Evolutionary conservation across 169 alveolate genomes (phyloP), one percentile per base, ranked within the genome.

Genomic region (Cryptosporidium canis): DNA sequence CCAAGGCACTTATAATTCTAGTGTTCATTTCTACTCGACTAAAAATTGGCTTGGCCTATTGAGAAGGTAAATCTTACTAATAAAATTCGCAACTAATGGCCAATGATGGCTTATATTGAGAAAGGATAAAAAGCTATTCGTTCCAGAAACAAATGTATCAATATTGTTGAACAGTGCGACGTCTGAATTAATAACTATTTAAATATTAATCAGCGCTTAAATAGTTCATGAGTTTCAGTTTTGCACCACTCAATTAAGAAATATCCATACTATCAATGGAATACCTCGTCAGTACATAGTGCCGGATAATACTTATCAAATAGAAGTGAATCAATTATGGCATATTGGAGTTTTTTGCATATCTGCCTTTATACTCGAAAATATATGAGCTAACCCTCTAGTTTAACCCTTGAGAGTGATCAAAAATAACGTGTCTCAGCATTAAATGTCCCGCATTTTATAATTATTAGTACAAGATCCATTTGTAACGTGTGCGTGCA

Each of bases 201-300:
- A 39, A 37, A 31, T 47, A 35, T 37, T 56, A 77, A 33, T 43
- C 87, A 77, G 87, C 87, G 87, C 87, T 77, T 43, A 77, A 77
- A 39, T 63, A 56, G 87, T 39, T 45, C 83, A 35, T 35, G 18
- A 9, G 31, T 6, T 77, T 37, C 45, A 0, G 8, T 55, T 18
- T 77, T 12, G 87, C 85, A 72, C 85, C 37, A 77, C 16, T 61
- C 43, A 58, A 77, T 77, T 77, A 77, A 77, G 77, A 77, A 77
- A 55, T 77, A 77, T 61, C 72, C 77, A 35, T 14, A n/a, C 37
- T 31, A 41, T 7, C 7, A 58, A 55, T 51, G 72, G 72, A 61
- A 43, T 44, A 77, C 45, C 87, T 61, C 87, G 70, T 77, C 71
- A 53, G 87, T 56, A 77, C 87, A 11, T 55, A 77, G 87, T 77